A percentile compares a stretch with the other conserved stretches of the same genome.
phyloP scores from a whole-genome alignment of 192 early-diverging fungal genomes.

The Entrophospora sp. region DNA sequence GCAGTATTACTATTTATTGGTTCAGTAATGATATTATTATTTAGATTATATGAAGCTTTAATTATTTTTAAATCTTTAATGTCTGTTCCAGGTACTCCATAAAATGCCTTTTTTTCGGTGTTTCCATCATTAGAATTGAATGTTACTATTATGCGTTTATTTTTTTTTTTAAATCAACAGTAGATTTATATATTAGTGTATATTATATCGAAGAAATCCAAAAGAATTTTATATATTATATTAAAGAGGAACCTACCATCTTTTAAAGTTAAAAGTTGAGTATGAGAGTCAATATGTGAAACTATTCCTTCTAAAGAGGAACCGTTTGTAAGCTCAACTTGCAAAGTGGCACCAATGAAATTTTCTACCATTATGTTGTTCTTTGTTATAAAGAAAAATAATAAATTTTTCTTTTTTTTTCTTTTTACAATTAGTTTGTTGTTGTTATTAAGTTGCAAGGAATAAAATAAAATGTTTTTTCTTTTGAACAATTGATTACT shows the following conservation, averaged over 20 bases:
- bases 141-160: too few species aligned
- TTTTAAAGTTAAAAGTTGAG: slow-evolving; percentile 51
- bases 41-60: slow-evolving; percentile 22
- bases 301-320: slow-evolving; percentile 50
- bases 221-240: background rate
- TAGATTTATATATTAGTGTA: too few species aligned
- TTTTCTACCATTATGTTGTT: slow-evolving; percentile 51
- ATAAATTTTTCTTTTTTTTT: too few species aligned
- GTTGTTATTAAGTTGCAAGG: too few species aligned
- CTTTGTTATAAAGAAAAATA: too few species aligned
- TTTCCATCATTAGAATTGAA: slow-evolving; percentile 19
- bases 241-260: slow-evolving; percentile 34
- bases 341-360: slow-evolving; percentile 48
- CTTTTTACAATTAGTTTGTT: too few species aligned
- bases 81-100: slow-evolving; percentile 48
- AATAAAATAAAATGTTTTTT: too few species aligned
- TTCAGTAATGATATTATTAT: background rate
- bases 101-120: slow-evolving; percentile 30
- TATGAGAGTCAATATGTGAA: slow-evolving; percentile 46
- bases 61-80: slow-evolving; percentile 58
- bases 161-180: too few species aligned
- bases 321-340: slow-evolving; percentile 41
- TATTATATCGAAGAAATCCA: too few species aligned
- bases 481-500: too few species aligned
- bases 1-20: background rate